Evolutionary conservation across 208 protist genomes (phyloP), one percentile per base, ranked within the genome.

Genomic region (Crithidia brevicula): DNA sequence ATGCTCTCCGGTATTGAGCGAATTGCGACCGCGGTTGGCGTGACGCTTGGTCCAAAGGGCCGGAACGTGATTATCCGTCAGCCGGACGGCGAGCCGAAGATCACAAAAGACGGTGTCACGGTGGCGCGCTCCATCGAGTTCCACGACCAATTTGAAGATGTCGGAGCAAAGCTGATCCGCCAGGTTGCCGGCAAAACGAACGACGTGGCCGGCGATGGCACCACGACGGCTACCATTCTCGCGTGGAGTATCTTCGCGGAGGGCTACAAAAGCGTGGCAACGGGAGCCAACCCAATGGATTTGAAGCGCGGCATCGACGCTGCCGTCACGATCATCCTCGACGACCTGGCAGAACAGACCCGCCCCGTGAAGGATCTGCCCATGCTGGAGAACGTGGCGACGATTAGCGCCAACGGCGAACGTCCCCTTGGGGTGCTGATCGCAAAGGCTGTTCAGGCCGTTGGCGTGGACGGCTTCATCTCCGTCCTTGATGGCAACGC

Each of bases 71-170:
- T 99, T 25, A 96, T 99, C 52, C 98, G 99, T 31, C 98, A 99
- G 76, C 59, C 84, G 28, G 98, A 97, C 73, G 98, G 98, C 31
- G 76, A 98, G 42, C 99, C 99, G 50, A 99, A 99, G 82, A 99
- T 99, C 79, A 99, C 99, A 33, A 99, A 99, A 87, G 99, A 99
- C 75, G 99, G 99, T 86, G 99, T 99, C n/a, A 99, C 99, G n/a
- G 99, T 99, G 7, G 99, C 99, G 22, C 99, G 99, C 73, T 89
- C 92, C 46, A 98, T 99, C 77, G 98, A 99, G 64, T 99, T 99
- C 62, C 82, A 94, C 68, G 96, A 99, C 85, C 91, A 94, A 66
- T 98, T 96, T 62, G 89, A 99, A 75, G 99, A 99, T 87, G 73
- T 99, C 51, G 99, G 99, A 50, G 99, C 99, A 3, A 92, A 97